Percentiles rank a stretch among this genome's conserved stretches.
These are phyloP conservation scores for Phytophthora melonis DNA, from an alignment of 352 stramenopile species.

Conservation along the genomic window DNA sequence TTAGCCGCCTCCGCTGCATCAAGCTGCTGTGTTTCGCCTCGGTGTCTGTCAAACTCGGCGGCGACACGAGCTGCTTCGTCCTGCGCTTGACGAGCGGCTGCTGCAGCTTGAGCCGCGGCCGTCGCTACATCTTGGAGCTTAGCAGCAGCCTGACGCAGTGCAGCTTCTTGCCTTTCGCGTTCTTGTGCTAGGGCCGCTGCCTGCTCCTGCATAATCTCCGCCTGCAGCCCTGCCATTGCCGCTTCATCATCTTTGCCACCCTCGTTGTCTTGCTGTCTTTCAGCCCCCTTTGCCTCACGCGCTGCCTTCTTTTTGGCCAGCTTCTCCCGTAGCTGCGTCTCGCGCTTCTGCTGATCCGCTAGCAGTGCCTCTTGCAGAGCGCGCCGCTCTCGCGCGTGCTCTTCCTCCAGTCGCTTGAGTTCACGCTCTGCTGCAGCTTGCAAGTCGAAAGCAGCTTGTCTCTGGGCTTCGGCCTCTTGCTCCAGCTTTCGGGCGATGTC, in stretches of 20 bases:
- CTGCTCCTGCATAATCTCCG: conserved; percentile 38
- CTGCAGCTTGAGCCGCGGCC: conserved; percentile 51
- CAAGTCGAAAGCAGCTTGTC: conserved; percentile 27
- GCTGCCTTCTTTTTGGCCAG: conserved; percentile 49
- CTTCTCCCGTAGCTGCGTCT: conserved; percentile 55
- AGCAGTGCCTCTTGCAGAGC: conserved; percentile 40
- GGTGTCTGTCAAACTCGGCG: conserved; percentile 66
- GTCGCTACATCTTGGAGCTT: conserved; percentile 41
- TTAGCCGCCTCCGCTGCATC: conserved; percentile 47
- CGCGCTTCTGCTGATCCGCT: conserved; percentile 49
- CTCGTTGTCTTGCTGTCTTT: conserved; percentile 39
- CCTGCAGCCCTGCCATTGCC: conserved; percentile 37
- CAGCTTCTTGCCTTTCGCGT: conserved; percentile 47
- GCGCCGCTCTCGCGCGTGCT: conserved; percentile 52
- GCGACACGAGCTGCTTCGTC: conserved; percentile 64
- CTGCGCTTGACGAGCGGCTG: conserved; percentile 54
- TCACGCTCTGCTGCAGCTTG: conserved; percentile 44
- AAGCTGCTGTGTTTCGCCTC: conserved; percentile 48
- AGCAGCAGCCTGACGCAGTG: conserved; percentile 44
- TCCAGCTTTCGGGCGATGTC: conserved; percentile 38
- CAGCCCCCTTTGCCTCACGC: conserved; percentile 22
- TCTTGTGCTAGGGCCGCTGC: conserved; percentile 49
- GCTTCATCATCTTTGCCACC: conserved; percentile 33
- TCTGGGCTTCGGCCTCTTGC: conserved; percentile 32
- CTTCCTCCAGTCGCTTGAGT: conserved; percentile 52